These are phyloP conservation scores for Panaeolus cyanescens DNA, from an alignment of 768 basidiomycete species.

Conservation along the genomic window DNA sequence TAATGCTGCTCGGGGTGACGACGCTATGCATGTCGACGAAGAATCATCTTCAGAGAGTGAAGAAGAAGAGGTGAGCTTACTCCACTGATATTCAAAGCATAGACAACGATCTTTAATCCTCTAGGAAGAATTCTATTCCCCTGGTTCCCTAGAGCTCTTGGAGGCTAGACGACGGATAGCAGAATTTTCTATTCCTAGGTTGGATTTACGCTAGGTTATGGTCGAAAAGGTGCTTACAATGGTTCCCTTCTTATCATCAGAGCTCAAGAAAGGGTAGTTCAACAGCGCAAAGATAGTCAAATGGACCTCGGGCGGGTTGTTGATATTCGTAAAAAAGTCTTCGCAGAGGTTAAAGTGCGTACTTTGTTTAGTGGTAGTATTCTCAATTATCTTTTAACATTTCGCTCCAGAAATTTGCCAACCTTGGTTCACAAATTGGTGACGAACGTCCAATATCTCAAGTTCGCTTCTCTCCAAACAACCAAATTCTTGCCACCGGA, in stretches of 20 bases:
- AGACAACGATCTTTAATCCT: conserved; percentile 1
- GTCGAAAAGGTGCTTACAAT: conserved; percentile 80
- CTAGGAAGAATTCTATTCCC: conserved; percentile 95
- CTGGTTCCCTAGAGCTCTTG: conserved; percentile 84
- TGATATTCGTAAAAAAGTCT: conserved; percentile 90
- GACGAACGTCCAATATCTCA: conserved; percentile 94
- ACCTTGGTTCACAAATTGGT: conserved; percentile 96
- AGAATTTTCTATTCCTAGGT: conserved; percentile 95
- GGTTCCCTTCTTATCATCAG: conserved; percentile 54
- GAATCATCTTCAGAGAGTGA: conserved; percentile 67
- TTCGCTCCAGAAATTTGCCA: conserved; percentile 70
- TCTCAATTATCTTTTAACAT: background rate
- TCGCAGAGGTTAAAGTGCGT: conserved; percentile 84
- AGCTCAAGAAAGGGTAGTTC: conserved; percentile 92
- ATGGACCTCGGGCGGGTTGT: conserved; percentile 88
- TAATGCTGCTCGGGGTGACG: conserved; percentile 83
- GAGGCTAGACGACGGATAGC: conserved; percentile 85
- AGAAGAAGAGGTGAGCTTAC: conserved; percentile 73
- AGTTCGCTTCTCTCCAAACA: conserved; percentile 94
- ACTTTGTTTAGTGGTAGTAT: background rate
- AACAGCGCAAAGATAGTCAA: conserved; percentile 89
- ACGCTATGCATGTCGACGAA: conserved; percentile 73
- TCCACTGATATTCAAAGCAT: conserved; percentile 5
- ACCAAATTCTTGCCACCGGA: conserved; percentile 84
- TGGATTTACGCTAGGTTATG: conserved; percentile 62